Base-by-base conservation (phyloP, 1,284 basidiomycete species). In the Psilocybe mexicana region DNA sequence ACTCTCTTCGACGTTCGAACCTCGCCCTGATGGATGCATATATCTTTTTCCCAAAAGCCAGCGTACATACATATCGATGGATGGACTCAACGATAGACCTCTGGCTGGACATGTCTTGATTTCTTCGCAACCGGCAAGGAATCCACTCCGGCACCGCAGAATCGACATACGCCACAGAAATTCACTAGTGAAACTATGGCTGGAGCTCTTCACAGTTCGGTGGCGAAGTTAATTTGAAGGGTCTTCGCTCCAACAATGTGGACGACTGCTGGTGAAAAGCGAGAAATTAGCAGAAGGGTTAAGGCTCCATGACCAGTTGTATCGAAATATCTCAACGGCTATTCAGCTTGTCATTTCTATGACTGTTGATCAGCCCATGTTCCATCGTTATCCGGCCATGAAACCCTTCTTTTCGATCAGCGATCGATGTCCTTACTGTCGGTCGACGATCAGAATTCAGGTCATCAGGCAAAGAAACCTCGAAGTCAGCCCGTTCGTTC, bases 141-240 rank as follows among this genome's bases (percentile, higher is more conserved):
- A 30, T 38, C 35, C 48, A 51, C 49, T 28, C 46, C 26, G 55
- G 51, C 36, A 36, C 55, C 49, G 55, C 55, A 26, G 42, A 40
- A 12, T 40, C 33, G 18, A 18, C 18, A 18, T 46, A 43, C 55
- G 55, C 55, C 55, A 56, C 55, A 56, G 55, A 52, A 55, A 49
- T 44, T 35, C 40, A 54, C 53, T 47, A 54, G 36, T 42, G 8
- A 4, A 8, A 33, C 30, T 33, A 8, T 33, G n/a, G 12, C 25
- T 38, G 28, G 23, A 46, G 33, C 7, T 28, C 38, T 45, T 11
- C 30, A 30, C 52, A 43, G 47, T 50, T 48, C 47, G 38, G 38
- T 48, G 46, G 30, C 30, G 28, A 46, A 48, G 30, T 28, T 33
- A 43, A 7, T 6, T 35, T 38, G 35, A 36, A 40, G 33, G 25